phyloP scores from a whole-genome alignment of 192 early-diverging fungal species.

The Coemansia asiatica region DNA sequence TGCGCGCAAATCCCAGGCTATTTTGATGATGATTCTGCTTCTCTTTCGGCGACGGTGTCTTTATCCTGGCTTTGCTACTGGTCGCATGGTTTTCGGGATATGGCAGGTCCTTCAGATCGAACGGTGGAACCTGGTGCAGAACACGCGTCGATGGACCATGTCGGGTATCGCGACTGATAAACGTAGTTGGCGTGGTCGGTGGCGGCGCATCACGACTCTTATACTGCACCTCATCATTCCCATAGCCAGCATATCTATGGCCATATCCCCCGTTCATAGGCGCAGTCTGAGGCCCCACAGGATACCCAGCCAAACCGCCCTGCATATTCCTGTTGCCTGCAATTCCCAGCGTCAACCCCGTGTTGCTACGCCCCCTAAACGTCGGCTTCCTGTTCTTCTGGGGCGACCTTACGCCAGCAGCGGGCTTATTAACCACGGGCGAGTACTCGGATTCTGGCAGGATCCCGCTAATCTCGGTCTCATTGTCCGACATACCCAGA shows the following conservation, averaged over 20 bases:
- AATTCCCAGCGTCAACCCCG: slow-evolving; percentile 2
- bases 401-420: not conserved
- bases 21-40: not conserved
- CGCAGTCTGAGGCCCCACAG: slow-evolving; percentile 8
- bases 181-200: slow-evolving; percentile 49
- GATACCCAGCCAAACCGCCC: not conserved
- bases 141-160: slow-evolving; percentile 31
- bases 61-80: not conserved
- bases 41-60: too few relatives aligned
- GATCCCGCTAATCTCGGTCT: slow-evolving; percentile 41
- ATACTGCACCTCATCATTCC: not conserved
- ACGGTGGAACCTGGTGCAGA: slow-evolving; percentile 34
- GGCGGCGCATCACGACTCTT: slow-evolving; percentile 16
- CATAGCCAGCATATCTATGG: not conserved
- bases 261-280: slow-evolving; percentile 2
- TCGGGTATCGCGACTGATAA: slow-evolving; percentile 33
- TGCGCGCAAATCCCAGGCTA: not conserved
- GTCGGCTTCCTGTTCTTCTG: not conserved
- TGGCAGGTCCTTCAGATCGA: slow-evolving; percentile 9
- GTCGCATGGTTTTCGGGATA: not conserved
- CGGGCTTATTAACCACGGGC: not conserved
- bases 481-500: slow-evolving; percentile 31
- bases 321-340: not conserved
- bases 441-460: slow-evolving; percentile 24
- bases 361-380: slow-evolving; percentile 16